Conservation (phyloP, 345 rosid species). For the Moricandia moricandioides region DNA sequence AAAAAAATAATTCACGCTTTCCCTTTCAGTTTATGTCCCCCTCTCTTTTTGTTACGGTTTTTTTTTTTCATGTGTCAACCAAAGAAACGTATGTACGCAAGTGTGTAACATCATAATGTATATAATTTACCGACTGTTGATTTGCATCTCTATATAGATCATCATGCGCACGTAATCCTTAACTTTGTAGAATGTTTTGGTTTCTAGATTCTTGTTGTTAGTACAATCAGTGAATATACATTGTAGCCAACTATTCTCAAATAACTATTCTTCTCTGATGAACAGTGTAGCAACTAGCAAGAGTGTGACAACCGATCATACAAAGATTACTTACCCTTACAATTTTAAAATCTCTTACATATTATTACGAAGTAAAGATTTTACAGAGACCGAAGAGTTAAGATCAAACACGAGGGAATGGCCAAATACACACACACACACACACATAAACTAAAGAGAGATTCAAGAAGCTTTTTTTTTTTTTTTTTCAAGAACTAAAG, state of each 20-base stretch:
- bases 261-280: background rate
- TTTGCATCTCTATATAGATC: slow-evolving; percentile 4
- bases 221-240: background rate
- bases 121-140: background rate
- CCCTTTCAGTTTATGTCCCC: background rate
- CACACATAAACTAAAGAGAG: slow-evolving; percentile 5
- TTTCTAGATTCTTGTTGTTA: background rate
- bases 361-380: slow-evolving; percentile 21
- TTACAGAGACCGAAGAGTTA: slow-evolving; percentile 31
- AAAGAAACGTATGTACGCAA: slow-evolving; percentile 8
- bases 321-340: background rate
- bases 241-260: background rate
- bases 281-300: background rate
- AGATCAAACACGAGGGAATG: slow-evolving; percentile 14
- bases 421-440: slow-evolving; percentile 6
- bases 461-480: slow-evolving; percentile 28
- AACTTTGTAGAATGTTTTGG: background rate
- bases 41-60: background rate
- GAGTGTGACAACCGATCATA: background rate
- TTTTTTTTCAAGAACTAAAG: slow-evolving; percentile 12
- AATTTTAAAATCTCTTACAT: background rate
- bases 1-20: slow-evolving; percentile 24
- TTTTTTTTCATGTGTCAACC: background rate
- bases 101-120: slow-evolving; percentile 7
- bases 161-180: background rate